Conservation (phyloP, 2,329 filamentous ascomycete species). For the Teratosphaeriaceae sp. region DNA sequence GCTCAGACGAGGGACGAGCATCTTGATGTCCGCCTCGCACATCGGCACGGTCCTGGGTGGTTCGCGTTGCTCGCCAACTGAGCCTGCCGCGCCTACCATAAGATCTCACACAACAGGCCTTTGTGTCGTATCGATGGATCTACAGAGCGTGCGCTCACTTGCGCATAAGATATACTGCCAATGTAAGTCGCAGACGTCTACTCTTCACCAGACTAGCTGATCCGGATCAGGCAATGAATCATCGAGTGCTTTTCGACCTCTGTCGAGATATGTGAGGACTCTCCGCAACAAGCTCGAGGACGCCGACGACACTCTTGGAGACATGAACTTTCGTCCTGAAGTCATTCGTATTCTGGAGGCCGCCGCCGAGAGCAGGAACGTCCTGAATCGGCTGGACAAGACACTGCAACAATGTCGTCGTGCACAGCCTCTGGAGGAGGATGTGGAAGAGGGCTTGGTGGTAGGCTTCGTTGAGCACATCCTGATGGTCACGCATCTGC, state of each 20-base stretch:
- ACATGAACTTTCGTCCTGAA: constrained; percentile 2
- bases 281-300: constrained; percentile 17
- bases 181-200: no score
- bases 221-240: constrained; percentile 9
- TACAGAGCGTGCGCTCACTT: constrained; percentile 3
- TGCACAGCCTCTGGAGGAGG: no score
- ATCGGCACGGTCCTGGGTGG: no score
- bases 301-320: constrained; percentile 13
- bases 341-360: constrained; percentile 4
- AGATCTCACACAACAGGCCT: no score
- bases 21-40: no score
- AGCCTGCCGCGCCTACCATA: no score
- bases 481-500: background rate
- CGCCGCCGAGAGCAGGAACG: constrained; percentile 6
- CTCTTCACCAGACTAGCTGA: background rate
- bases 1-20: no score
- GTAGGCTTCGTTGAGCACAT: background rate
- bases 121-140: background rate
- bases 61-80: no score
- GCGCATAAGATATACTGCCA: constrained; percentile 13
- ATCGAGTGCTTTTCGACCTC: constrained; percentile 5
- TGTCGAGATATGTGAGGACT: constrained; percentile 9
- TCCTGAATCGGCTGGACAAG: constrained; percentile 12
- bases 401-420: constrained; percentile 7
- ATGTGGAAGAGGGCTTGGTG: background rate